These are phyloP conservation scores for Teunomyces stri DNA, from an alignment of 805 yeast species.

Conservation along the genomic window DNA sequence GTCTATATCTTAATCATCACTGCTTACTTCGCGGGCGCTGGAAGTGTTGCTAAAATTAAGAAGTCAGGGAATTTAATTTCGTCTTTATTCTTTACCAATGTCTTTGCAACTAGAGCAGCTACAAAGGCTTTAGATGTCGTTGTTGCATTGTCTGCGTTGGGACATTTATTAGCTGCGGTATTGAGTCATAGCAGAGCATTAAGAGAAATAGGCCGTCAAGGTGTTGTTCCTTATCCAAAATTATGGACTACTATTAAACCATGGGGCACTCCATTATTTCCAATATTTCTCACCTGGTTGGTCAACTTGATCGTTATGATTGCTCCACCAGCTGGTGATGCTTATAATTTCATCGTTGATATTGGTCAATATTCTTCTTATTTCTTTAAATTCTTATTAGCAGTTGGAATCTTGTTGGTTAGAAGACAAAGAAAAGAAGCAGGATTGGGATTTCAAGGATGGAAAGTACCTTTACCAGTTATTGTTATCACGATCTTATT, in stretches of 20 bases:
- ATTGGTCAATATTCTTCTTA: constrained; percentile 29
- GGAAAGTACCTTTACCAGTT: constrained; percentile 33
- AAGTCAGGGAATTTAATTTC: constrained; percentile 29
- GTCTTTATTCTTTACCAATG: constrained; percentile 26
- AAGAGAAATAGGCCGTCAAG: constrained; percentile 35
- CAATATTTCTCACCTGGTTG: constrained; percentile 22
- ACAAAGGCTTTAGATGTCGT: constrained; percentile 22
- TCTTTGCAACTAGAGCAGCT: constrained; percentile 27
- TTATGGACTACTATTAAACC: constrained; percentile 31
- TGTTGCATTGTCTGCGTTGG: constrained; percentile 32
- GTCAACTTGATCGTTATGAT: constrained; percentile 25
- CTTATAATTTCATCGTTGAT: constrained; percentile 31
- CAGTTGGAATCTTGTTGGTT: constrained; percentile 25
- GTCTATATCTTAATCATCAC: constrained; percentile 32
- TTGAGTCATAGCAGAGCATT: constrained; percentile 30
- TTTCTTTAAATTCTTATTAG: constrained; percentile 25
- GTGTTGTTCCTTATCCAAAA: constrained; percentile 28
- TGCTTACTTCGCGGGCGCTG: constrained; percentile 31
- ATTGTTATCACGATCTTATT: constrained; percentile 30
- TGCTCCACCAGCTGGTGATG: constrained; percentile 37
- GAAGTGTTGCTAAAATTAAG: constrained; percentile 19
- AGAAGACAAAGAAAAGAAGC: constrained; percentile 28
- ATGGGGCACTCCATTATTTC: constrained; percentile 29
- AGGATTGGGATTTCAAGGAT: constrained; percentile 32
- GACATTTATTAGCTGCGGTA: constrained; percentile 26